These are phyloP conservation scores for Tetramitus jugosus DNA, from an alignment of 208 protist genomes.

Conservation along the genomic window DNA sequence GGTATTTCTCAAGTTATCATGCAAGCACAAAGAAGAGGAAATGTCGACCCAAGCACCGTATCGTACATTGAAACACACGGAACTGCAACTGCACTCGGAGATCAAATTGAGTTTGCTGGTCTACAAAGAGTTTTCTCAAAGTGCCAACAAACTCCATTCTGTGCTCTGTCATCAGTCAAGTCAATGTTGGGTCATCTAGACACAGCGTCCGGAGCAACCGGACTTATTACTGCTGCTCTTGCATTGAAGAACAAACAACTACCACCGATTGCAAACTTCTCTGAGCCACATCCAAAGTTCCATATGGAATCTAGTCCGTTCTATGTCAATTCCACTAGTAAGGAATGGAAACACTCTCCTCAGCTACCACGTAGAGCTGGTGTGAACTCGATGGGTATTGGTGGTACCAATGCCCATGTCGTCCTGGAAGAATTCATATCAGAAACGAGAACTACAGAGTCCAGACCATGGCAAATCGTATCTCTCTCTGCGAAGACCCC, in stretches of 20 bases:
- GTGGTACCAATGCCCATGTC: slow-evolving; percentile 34
- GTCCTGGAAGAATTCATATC: slow-evolving; percentile 5
- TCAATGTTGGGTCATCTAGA: slow-evolving; percentile 36
- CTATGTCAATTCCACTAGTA: not conserved
- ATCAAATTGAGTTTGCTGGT: slow-evolving; percentile 43
- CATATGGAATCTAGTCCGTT: not conserved
- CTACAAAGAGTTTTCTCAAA: slow-evolving; percentile 16
- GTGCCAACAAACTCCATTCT: not conserved
- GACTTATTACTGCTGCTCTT: slow-evolving; percentile 5
- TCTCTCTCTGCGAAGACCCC: not conserved
- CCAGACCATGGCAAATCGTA: not conserved
- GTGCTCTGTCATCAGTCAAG: slow-evolving; percentile 30
- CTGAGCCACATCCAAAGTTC: slow-evolving; percentile 3
- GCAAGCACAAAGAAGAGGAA: slow-evolving; percentile 21
- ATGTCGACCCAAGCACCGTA: slow-evolving; percentile 32
- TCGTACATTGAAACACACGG: slow-evolving; percentile 47
- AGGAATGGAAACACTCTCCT: not conserved
- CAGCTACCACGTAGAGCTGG: slow-evolving; percentile 5
- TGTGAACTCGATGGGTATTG: slow-evolving; percentile 34
- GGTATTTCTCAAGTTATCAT: slow-evolving; percentile 37
- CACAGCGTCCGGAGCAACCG: slow-evolving; percentile 32
- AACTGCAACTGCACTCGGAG: slow-evolving; percentile 46
- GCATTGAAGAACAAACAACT: not conserved
- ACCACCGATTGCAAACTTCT: not conserved
- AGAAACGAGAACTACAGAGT: not conserved